These are phyloP conservation scores for Skeletonema potamos DNA, from an alignment of 108 stramenopile species.

Conservation along the genomic window DNA sequence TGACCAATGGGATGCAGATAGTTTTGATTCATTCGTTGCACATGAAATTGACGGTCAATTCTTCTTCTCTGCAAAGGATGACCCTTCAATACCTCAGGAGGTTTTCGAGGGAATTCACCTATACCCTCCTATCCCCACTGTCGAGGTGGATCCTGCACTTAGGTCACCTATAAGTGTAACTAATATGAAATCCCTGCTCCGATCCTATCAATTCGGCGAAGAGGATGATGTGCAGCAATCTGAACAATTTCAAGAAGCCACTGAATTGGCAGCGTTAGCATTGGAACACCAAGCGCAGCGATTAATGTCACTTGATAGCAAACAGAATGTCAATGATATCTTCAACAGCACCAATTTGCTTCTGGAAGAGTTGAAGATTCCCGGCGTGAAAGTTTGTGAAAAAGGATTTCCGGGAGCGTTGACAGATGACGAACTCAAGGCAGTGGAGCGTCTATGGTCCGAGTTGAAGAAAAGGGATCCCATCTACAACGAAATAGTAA, in stretches of 20 bases:
- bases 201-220: constrained; percentile 20
- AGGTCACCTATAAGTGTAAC: constrained; percentile 13
- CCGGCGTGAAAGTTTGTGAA: constrained; percentile 20
- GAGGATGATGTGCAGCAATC: not conserved
- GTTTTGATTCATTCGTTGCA: constrained; percentile 1
- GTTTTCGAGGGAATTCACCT: constrained; percentile 27
- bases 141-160: constrained; percentile 3
- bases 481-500: constrained; percentile 36
- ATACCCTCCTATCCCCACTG: constrained; percentile 29
- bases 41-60: constrained; percentile 31
- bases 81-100: constrained; percentile 9
- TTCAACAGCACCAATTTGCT: constrained; percentile 20
- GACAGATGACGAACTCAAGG: constrained; percentile 30
- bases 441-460: constrained; percentile 11
- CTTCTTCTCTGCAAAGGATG: constrained; percentile 31
- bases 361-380: constrained; percentile 26
- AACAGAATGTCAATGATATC: not conserved
- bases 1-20: constrained; percentile 5
- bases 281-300: constrained; percentile 23
- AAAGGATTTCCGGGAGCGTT: constrained; percentile 47
- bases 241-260: not conserved
- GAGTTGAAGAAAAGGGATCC: constrained; percentile 26
- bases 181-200: constrained; percentile 24
- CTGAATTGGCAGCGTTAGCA: constrained; percentile 21
- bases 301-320: constrained; percentile 1